phyloP scores from a whole-genome alignment of 169 alveolate genomes.

The Plasmodium adleri region DNA sequence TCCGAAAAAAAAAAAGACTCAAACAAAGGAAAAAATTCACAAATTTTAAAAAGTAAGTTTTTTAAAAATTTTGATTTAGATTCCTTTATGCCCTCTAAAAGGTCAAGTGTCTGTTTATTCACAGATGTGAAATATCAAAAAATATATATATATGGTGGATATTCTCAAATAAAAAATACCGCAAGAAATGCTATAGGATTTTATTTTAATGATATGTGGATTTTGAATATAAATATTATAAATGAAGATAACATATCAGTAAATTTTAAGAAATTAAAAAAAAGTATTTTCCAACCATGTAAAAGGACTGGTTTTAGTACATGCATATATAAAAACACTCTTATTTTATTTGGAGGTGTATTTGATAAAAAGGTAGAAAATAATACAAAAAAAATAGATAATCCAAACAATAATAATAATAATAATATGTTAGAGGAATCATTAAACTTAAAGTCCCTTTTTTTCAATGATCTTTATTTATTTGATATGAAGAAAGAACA shows the following conservation, averaged over 20 bases:
- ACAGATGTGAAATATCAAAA: slow-evolving; percentile 76
- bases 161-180: slow-evolving; percentile 88
- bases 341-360: slow-evolving; percentile 92
- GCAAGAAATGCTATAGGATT: slow-evolving; percentile 87
- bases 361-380: slow-evolving; percentile 89
- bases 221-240: slow-evolving; percentile 87
- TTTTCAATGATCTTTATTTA: slow-evolving; percentile 85
- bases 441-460: slow-evolving; percentile 81
- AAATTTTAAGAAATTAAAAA: slow-evolving; percentile 79
- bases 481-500: slow-evolving; percentile 82
- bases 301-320: slow-evolving; percentile 86
- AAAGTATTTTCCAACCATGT: slow-evolving; percentile 81
- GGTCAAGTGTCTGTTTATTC: slow-evolving; percentile 50
- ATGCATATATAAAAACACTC: slow-evolving; percentile 81
- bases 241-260: slow-evolving; percentile 76
- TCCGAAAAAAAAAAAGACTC: slow-evolving; percentile 25
- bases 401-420: slow-evolving; percentile 40
- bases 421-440: slow-evolving; percentile 79
- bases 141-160: slow-evolving; percentile 92
- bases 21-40: slow-evolving; percentile 26
- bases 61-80: slow-evolving; percentile 64
- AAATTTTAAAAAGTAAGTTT: slow-evolving; percentile 40
- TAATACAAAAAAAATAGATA: slow-evolving; percentile 24
- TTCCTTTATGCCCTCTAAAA: slow-evolving; percentile 62
- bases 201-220: slow-evolving; percentile 89